Conservation (phyloP, 371 early-diverging fungal genomes). For the Catenaria anguillulae region DNA sequence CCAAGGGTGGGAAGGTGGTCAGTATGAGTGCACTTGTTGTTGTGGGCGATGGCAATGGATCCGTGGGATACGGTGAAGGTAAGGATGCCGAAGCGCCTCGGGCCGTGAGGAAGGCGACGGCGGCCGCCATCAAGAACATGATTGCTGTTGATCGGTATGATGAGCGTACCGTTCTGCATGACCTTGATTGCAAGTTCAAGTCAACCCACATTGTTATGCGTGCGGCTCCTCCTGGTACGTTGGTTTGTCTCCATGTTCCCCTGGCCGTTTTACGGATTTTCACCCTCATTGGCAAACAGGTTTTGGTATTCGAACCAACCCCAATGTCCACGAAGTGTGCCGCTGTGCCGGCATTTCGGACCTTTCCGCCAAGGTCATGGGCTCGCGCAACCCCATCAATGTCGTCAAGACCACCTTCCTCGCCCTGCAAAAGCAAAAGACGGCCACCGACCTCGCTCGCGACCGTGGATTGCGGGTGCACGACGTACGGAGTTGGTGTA, state of each 20-base stretch:
- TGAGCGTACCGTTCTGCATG: constrained; percentile 81
- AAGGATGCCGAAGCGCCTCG: constrained; percentile 60
- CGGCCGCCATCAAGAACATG: constrained; percentile 74
- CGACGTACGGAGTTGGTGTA: constrained; percentile 43
- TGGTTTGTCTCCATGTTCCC: not conserved
- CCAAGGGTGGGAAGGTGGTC: constrained; percentile 67
- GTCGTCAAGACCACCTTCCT: constrained; percentile 92
- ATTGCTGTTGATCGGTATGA: constrained; percentile 74
- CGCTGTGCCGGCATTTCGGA: constrained; percentile 86
- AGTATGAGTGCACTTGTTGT: constrained; percentile 81
- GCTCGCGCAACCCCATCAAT: constrained; percentile 90
- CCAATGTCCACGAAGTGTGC: constrained; percentile 87
- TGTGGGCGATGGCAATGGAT: constrained; percentile 85
- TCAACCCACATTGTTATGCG: constrained; percentile 65
- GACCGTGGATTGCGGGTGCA: constrained; percentile 76
- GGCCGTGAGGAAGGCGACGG: constrained; percentile 81
- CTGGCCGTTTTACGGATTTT: not conserved
- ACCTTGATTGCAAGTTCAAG: constrained; percentile 77
- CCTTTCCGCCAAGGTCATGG: constrained; percentile 76
- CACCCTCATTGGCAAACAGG: constrained; percentile 29
- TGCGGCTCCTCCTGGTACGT: constrained; percentile 75
- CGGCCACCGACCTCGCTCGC: constrained; percentile 74
- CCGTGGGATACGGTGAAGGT: constrained; percentile 91
- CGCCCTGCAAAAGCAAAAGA: constrained; percentile 70
- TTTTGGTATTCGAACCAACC: constrained; percentile 83